Evolutionary conservation across 1,139 yeast genomes (phyloP).

Genomic region (Geotrichum australiense): DNA sequence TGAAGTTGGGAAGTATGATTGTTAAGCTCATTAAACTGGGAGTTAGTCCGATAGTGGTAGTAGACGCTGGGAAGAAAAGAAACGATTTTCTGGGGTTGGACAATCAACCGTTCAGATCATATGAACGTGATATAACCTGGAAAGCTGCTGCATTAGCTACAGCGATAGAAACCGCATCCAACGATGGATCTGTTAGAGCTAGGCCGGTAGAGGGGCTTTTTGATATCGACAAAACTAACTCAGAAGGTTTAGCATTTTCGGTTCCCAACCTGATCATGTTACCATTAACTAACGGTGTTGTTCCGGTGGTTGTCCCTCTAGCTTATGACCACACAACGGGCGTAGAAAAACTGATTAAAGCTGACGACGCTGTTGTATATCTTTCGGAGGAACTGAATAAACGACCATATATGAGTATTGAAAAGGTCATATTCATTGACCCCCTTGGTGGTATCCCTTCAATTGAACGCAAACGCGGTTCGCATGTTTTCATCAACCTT

Average conservation of each 20-base stretch:
- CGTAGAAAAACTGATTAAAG: slow-evolving; percentile 36
- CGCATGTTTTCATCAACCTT: slow-evolving; percentile 82
- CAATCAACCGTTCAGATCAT: slow-evolving; percentile 20
- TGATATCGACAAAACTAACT: slow-evolving; percentile 21
- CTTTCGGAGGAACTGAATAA: slow-evolving; percentile 32
- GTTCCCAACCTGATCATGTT: slow-evolving; percentile 35
- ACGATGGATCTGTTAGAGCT: slow-evolving; percentile 21
- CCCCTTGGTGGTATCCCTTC: slow-evolving; percentile 88
- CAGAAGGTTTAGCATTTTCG: slow-evolving; percentile 23
- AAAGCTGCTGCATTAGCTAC: slow-evolving; percentile 25
- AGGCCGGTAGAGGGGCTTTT: slow-evolving; percentile 36
- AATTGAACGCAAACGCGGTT: slow-evolving; percentile 59
- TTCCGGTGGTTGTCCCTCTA: slow-evolving; percentile 60
- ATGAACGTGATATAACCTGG: slow-evolving; percentile 22
- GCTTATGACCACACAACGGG: slow-evolving; percentile 41
- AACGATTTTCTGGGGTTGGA: slow-evolving; percentile 23
- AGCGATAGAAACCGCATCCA: slow-evolving; percentile 22
- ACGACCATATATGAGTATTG: slow-evolving; percentile 46
- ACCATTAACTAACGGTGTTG: slow-evolving; percentile 38
- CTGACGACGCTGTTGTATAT: slow-evolving; percentile 35
- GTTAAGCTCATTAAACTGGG: slow-evolving; percentile 47
- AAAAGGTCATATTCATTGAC: slow-evolving; percentile 74
- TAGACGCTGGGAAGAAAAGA: slow-evolving; percentile 34
- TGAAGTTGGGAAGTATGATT: slow-evolving; percentile 45
- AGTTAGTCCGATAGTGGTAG: slow-evolving; percentile 37